phyloP scores from a whole-genome alignment of 257 asterid species.

The Petrea volubilis region DNA sequence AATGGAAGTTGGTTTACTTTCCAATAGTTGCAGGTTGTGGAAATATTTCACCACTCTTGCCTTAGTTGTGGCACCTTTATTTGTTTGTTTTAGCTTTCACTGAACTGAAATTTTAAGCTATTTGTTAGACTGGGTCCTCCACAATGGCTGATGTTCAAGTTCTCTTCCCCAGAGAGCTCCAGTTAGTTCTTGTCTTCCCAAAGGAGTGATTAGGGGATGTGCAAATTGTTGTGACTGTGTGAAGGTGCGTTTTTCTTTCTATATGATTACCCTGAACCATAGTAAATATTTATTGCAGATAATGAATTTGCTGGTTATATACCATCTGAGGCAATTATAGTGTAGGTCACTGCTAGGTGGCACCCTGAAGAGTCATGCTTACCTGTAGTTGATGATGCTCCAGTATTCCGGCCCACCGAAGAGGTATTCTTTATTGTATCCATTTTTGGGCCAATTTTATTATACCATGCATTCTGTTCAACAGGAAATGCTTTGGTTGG shows the following conservation, averaged over 20 bases:
- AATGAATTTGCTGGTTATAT: conserved; percentile 9
- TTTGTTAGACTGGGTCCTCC: conserved; percentile 13
- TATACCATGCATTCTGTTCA: conserved; percentile 12
- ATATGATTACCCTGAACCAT: conserved; percentile 2
- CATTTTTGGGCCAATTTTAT: conserved; percentile 10
- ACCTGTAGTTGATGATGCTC: conserved; percentile 72
- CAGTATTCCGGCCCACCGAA: conserved; percentile 69
- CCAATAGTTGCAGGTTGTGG: neutral
- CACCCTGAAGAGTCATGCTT: conserved; percentile 51
- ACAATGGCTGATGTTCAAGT: conserved; percentile 26
- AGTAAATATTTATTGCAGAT: neutral
- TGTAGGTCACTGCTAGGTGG: conserved; percentile 74
- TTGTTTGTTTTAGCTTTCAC: neutral
- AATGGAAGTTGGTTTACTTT: conserved; percentile 16
- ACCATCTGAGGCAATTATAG: conserved; percentile 14
- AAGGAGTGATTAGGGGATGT: conserved; percentile 80
- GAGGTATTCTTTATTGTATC: conserved; percentile 51
- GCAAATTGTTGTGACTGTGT: conserved; percentile 53
- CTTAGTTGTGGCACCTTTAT: neutral
- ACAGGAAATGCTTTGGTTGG: conserved; percentile 22
- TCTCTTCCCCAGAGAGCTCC: conserved; percentile 42
- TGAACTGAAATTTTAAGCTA: conserved; percentile 7
- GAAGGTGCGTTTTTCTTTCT: conserved; percentile 44
- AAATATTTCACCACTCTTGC: conserved; percentile 8
- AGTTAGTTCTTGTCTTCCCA: conserved; percentile 52